These are phyloP conservation scores for Tuber calosporum DNA, from an alignment of 495 filamentous ascomycete species.

Conservation along the genomic window DNA sequence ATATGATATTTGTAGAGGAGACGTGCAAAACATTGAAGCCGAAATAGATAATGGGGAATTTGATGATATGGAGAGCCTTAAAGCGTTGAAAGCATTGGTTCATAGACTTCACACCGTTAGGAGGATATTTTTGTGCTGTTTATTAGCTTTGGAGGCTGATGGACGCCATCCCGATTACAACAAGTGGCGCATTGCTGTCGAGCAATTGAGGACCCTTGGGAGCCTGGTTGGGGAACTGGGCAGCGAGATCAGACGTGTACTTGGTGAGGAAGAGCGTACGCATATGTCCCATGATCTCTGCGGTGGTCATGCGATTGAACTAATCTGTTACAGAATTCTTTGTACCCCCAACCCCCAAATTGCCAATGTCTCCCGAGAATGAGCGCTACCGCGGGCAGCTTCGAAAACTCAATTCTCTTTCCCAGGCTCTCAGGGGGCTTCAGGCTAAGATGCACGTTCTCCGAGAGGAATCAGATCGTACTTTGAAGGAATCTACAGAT, in stretches of 20 bases:
- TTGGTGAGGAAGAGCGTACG: conserved; percentile 81
- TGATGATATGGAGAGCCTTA: conserved; percentile 71
- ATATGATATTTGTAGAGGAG: conserved; percentile 76
- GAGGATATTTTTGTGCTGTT: conserved; percentile 74
- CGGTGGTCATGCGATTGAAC: conserved; percentile 21
- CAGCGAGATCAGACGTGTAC: conserved; percentile 54
- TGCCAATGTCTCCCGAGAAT: conserved; percentile 62
- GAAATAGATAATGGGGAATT: conserved; percentile 57
- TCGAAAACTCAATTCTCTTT: conserved; percentile 74
- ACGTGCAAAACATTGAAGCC: conserved; percentile 60
- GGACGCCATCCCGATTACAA: conserved; percentile 71
- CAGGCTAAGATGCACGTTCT: conserved; percentile 93
- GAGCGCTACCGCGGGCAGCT: conserved; percentile 79
- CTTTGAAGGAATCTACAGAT: conserved; percentile 60
- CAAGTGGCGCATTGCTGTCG: conserved; percentile 70
- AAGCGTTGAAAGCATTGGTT: conserved; percentile 67
- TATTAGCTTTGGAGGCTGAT: conserved; percentile 80
- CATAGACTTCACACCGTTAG: conserved; percentile 71
- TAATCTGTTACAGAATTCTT: conserved; percentile 45
- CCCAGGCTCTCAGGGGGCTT: conserved; percentile 80
- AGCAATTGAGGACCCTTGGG: conserved; percentile 62
- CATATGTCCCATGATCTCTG: conserved; percentile 18
- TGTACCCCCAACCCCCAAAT: conserved; percentile 55
- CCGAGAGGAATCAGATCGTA: conserved; percentile 76
- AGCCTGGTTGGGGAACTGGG: conserved; percentile 52